These are phyloP conservation scores for Pyrenochaeta sp. DNA, from an alignment of 2,329 filamentous ascomycete genomes.

Conservation along the genomic window DNA sequence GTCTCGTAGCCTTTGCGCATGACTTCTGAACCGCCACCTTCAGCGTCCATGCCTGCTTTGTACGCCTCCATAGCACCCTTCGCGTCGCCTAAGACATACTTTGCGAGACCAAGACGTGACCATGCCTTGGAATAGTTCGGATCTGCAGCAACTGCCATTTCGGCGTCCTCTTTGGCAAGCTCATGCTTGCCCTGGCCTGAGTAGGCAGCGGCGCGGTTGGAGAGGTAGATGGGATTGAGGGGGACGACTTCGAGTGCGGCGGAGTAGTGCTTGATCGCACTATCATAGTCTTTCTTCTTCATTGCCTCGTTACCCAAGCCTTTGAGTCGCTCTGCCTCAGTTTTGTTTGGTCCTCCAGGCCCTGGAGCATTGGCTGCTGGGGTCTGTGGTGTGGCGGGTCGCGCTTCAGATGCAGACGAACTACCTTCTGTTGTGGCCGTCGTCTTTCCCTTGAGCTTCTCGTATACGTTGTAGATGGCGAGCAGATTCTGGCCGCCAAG, in stretches of 20 bases:
- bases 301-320: constrained; percentile 92
- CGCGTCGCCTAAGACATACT: constrained; percentile 90
- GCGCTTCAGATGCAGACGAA: constrained; percentile 52
- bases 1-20: constrained; percentile 99
- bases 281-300: constrained; percentile 87
- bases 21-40: constrained; percentile 93
- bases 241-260: constrained; percentile 83
- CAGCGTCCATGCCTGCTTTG: constrained; percentile 87
- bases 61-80: constrained; percentile 96
- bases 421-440: constrained; percentile 56
- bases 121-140: constrained; percentile 97
- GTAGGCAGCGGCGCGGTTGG: constrained; percentile 95
- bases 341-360: constrained; percentile 65
- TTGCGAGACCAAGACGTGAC: constrained; percentile 89
- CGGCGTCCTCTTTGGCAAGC: constrained; percentile 84
- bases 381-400: constrained; percentile 52
- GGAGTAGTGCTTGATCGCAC: constrained; percentile 87
- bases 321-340: constrained; percentile 88
- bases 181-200: constrained; percentile 85
- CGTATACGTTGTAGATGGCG: constrained; percentile 93
- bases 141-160: constrained; percentile 86
- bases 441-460: constrained; percentile 82
- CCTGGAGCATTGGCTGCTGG: constrained; percentile 41
- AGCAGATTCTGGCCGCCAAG: constrained; percentile 87
- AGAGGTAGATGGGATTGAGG: constrained; percentile 93